Percentiles rank a stretch among this genome's conserved stretches.
Conservation (phyloP, 208 protist species). For the Trypanosoma platydactyli region DNA sequence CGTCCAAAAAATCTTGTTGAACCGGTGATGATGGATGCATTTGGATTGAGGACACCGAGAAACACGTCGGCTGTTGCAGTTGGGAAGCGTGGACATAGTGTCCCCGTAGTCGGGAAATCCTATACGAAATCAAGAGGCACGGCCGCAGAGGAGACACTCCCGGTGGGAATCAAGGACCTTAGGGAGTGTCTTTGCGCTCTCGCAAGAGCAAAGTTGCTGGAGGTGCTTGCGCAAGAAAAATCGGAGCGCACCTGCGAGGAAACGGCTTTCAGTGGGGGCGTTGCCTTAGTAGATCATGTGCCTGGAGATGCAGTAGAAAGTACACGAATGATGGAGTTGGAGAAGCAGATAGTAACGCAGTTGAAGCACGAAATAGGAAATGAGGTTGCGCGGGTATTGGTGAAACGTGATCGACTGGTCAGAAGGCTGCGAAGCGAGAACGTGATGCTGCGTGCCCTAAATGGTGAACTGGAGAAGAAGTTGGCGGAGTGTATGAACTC, state of each 20-base stretch:
- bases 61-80: no score
- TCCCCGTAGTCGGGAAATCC: no score
- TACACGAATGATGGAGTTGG: slow-evolving; percentile 24
- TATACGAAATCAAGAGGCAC: no score
- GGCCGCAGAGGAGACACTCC: no score
- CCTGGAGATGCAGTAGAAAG: background rate
- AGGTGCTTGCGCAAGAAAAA: slow-evolving; percentile 5
- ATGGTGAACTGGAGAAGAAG: slow-evolving; percentile 19
- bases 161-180: no score
- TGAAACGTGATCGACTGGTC: slow-evolving; percentile 45
- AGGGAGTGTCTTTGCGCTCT: background rate
- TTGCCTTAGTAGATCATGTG: background rate
- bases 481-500: slow-evolving; percentile 9
- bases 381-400: slow-evolving; percentile 43
- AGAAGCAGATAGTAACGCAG: slow-evolving; percentile 30
- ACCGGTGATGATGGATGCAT: background rate
- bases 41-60: no score
- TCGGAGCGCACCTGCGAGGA: background rate
- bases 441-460: slow-evolving; percentile 24
- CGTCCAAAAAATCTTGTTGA: background rate
- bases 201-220: slow-evolving; percentile 17
- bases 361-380: slow-evolving; percentile 47
- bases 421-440: slow-evolving; percentile 50
- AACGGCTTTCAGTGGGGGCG: no score
- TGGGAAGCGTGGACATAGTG: no score